phyloP scores from a whole-genome alignment of 1,284 basidiomycete genomes.

The Malassezia yamatoensis region DNA sequence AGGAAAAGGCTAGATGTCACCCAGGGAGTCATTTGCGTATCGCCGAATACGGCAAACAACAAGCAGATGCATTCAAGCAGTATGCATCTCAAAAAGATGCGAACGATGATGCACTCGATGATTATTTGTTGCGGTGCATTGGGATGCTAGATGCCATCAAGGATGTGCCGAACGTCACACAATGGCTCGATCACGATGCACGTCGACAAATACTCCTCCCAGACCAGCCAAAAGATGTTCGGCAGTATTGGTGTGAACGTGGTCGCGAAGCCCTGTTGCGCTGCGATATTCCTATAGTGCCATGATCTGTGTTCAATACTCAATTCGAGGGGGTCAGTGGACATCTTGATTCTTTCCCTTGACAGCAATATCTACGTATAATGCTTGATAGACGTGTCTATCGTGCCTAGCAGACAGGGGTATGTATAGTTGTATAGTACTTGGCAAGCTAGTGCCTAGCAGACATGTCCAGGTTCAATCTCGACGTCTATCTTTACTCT shows the following conservation, averaged over 20 bases:
- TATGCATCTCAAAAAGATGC: neutral
- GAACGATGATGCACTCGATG: conserved; percentile 17
- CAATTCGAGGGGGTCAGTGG: too few species aligned
- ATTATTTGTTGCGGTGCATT: conserved; percentile 37
- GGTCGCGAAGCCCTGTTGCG: conserved; percentile 6
- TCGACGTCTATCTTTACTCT: too few species aligned
- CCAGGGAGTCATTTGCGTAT: conserved; percentile 52
- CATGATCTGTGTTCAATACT: neutral
- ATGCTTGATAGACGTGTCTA: too few species aligned
- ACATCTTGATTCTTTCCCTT: too few species aligned
- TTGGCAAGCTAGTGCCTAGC: too few species aligned
- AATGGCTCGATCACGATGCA: conserved; percentile 24
- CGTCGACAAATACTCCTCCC: conserved; percentile 10
- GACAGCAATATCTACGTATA: too few species aligned
- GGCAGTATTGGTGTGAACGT: neutral
- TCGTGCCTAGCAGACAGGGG: too few species aligned
- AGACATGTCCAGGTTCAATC: too few species aligned
- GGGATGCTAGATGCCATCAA: conserved; percentile 37
- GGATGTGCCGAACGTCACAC: conserved; percentile 27
- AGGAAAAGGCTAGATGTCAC: conserved; percentile 64
- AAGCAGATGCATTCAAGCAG: neutral
- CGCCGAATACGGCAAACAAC: conserved; percentile 28
- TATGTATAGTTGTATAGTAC: too few species aligned
- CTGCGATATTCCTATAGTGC: conserved; percentile 7
- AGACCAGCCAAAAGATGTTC: neutral